Conservation (phyloP, 805 yeast genomes). For the Candida berthetii region DNA sequence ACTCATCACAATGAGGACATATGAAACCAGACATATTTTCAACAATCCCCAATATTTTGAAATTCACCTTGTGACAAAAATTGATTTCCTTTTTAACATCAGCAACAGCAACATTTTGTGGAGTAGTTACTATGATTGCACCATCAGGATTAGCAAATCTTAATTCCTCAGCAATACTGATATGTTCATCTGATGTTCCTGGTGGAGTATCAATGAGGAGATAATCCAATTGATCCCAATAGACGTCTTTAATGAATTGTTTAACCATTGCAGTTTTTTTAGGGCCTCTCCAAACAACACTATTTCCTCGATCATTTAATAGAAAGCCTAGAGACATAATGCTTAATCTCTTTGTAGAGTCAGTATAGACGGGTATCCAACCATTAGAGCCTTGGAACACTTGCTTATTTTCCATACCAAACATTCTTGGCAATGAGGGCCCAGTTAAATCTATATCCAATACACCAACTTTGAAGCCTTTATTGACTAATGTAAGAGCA, state of each 20-base stretch:
- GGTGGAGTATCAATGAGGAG: conserved; percentile 96
- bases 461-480: conserved; percentile 85
- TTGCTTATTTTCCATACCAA: conserved; percentile 77
- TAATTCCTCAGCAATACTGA: conserved; percentile 90
- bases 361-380: conserved; percentile 79
- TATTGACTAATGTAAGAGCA: conserved; percentile 69
- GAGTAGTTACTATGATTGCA: conserved; percentile 93
- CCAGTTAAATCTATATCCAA: conserved; percentile 95
- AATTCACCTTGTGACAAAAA: conserved; percentile 82
- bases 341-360: conserved; percentile 39
- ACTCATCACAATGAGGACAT: conserved; percentile 90
- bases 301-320: conserved; percentile 74
- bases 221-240: conserved; percentile 80
- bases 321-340: conserved; percentile 89
- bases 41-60: conserved; percentile 75
- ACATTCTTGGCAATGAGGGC: conserved; percentile 94
- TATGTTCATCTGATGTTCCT: conserved; percentile 97
- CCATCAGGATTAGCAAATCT: conserved; percentile 74
- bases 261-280: conserved; percentile 96
- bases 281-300: conserved; percentile 98
- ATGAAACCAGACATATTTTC: conserved; percentile 97
- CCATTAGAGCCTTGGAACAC: conserved; percentile 79
- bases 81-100: conserved; percentile 94
- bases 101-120: conserved; percentile 88
- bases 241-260: conserved; percentile 86